These are phyloP conservation scores for Phylloporus sp. DNA, from an alignment of 768 basidiomycete genomes.

Conservation along the genomic window DNA sequence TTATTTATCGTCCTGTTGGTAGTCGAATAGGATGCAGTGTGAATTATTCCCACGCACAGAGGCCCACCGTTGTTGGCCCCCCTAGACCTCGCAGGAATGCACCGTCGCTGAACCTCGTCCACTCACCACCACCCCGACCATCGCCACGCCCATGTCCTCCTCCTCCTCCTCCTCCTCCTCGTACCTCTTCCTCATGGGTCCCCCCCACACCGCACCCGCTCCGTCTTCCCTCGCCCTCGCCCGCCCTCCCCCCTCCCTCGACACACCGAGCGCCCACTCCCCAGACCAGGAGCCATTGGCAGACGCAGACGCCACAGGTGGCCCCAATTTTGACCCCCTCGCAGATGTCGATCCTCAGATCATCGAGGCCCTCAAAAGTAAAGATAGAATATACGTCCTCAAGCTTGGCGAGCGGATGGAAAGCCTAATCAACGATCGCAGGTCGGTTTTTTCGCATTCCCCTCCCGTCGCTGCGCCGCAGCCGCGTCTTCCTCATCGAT, in stretches of 20 bases:
- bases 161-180: slow-evolving; percentile 9
- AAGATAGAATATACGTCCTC: slow-evolving; percentile 83
- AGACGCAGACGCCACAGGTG: slow-evolving; percentile 27
- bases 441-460: slow-evolving; percentile 41
- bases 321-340: slow-evolving; percentile 20
- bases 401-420: slow-evolving; percentile 90
- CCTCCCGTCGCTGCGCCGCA: neutral
- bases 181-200: too few species aligned
- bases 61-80: slow-evolving; percentile 12
- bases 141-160: slow-evolving; percentile 12
- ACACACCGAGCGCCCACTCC: slow-evolving; percentile 8
- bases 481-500: slow-evolving; percentile 3
- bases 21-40: too few species aligned
- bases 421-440: slow-evolving; percentile 67
- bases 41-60: slow-evolving; percentile 25
- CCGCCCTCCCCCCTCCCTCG: slow-evolving; percentile 15
- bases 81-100: slow-evolving; percentile 36
- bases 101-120: slow-evolving; percentile 9
- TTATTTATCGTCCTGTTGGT: too few species aligned
- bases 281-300: slow-evolving; percentile 28
- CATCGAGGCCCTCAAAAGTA: slow-evolving; percentile 80
- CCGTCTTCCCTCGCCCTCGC: slow-evolving; percentile 3
- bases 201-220: too few species aligned
- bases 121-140: too few species aligned
- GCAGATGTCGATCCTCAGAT: slow-evolving; percentile 73